Evolutionary conservation across 352 stramenopile genomes (phyloP).

Genomic region (Halophytophthora polymorphica): DNA sequence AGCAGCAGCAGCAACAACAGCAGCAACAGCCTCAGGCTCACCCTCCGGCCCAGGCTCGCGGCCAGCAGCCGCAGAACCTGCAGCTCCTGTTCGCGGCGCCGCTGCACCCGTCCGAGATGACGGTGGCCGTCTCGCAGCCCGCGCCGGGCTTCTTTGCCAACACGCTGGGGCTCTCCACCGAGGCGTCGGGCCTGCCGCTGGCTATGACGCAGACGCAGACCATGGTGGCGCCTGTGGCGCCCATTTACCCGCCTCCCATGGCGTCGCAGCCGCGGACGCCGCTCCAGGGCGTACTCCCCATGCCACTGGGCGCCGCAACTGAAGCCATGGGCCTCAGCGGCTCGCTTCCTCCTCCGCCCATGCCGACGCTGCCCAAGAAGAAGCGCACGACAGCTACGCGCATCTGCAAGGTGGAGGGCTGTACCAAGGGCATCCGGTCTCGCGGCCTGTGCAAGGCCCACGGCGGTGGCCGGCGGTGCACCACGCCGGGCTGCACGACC

Average conservation of each 20-base stretch:
- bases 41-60: slow-evolving; percentile 12
- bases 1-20: slow-evolving; percentile 5
- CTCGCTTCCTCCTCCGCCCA: slow-evolving; percentile 12
- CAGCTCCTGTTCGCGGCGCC: slow-evolving; percentile 38
- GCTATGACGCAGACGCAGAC: slow-evolving; percentile 21
- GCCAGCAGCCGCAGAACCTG: slow-evolving; percentile 26
- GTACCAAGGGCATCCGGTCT: slow-evolving; percentile 75
- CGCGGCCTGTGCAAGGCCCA: slow-evolving; percentile 82
- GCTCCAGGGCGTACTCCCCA: slow-evolving; percentile 8
- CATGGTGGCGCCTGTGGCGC: slow-evolving; percentile 10
- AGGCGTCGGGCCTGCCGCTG: slow-evolving; percentile 21
- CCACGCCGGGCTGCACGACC: slow-evolving; percentile 71
- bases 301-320: not conserved
- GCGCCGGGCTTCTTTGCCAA: slow-evolving; percentile 18
- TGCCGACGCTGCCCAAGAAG: slow-evolving; percentile 26
- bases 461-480: slow-evolving; percentile 77
- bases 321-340: not conserved
- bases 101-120: slow-evolving; percentile 24
- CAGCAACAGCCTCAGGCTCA: slow-evolving; percentile 15
- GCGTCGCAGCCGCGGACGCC: slow-evolving; percentile 5
- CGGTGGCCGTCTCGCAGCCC: slow-evolving; percentile 1
- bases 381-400: slow-evolving; percentile 59
- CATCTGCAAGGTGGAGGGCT: slow-evolving; percentile 72
- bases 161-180: slow-evolving; percentile 15
- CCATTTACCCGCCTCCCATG: slow-evolving; percentile 10